Evolutionary conservation across 805 yeast species (phyloP).

Genomic region (Phaffomyces antillensis): DNA sequence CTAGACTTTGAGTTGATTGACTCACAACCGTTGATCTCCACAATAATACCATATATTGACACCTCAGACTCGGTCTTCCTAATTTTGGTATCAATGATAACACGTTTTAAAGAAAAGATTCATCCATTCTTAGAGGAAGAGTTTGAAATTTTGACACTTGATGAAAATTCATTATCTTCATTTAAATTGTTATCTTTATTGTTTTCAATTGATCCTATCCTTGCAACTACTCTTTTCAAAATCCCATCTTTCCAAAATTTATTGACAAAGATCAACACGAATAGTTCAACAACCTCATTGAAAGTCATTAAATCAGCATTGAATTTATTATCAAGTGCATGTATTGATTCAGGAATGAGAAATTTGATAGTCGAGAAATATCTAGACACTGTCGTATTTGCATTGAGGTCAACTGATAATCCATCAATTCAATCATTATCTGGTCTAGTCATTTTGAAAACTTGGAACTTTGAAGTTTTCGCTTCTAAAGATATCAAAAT

Average conservation of each 20-base stretch:
- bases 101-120: slow-evolving; percentile 5
- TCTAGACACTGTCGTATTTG: slow-evolving; percentile 32
- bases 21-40: slow-evolving; percentile 8
- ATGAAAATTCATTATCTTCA: slow-evolving; percentile 19
- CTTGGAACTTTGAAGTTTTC: slow-evolving; percentile 39
- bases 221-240: slow-evolving; percentile 17
- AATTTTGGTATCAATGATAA: slow-evolving; percentile 11
- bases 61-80: slow-evolving; percentile 5
- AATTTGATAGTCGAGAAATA: slow-evolving; percentile 39
- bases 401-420: slow-evolving; percentile 20
- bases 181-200: slow-evolving; percentile 14
- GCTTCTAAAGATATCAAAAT: slow-evolving; percentile 28
- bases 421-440: slow-evolving; percentile 28
- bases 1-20: slow-evolving; percentile 17
- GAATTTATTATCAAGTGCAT: slow-evolving; percentile 35
- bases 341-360: slow-evolving; percentile 46
- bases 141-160: slow-evolving; percentile 16
- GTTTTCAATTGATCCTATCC: slow-evolving; percentile 9
- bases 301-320: slow-evolving; percentile 24
- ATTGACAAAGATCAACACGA: slow-evolving; percentile 12
- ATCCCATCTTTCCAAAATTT: slow-evolving; percentile 23
- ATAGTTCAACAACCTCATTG: background rate
- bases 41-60: slow-evolving; percentile 9
- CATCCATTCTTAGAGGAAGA: slow-evolving; percentile 13
- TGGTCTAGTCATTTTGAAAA: slow-evolving; percentile 43